Percentiles rank a stretch among this genome's conserved stretches.
These are phyloP conservation scores for Chlorella sp. DNA, from an alignment of 139 green algal species.

Conservation along the genomic window DNA sequence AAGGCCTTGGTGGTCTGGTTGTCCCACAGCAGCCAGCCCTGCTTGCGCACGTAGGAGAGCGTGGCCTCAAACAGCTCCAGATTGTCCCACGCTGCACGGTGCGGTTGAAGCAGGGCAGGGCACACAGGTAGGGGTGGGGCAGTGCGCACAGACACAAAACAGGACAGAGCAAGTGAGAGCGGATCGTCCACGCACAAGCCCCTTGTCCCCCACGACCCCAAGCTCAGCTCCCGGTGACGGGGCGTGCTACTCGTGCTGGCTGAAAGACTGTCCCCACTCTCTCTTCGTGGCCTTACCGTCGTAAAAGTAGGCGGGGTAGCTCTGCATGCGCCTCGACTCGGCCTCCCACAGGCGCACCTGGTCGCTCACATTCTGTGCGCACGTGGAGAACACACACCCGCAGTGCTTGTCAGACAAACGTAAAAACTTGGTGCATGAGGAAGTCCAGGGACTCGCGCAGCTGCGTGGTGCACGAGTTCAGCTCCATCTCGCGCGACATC, in stretches of 20 bases:
- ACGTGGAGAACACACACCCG: background rate
- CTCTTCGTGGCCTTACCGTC: background rate
- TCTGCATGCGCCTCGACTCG: constrained; percentile 43
- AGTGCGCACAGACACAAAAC: no score
- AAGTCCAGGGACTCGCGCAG: no score
- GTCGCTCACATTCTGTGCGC: constrained; percentile 7
- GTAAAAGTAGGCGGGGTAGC: background rate
- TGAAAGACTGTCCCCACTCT: no score
- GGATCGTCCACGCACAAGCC: no score
- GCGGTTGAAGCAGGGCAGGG: no score
- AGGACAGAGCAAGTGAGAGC: no score
- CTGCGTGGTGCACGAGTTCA: no score
- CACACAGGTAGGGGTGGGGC: no score
- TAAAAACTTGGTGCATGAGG: background rate
- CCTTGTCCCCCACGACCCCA: no score
- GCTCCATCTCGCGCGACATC: no score
- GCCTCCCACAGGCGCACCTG: constrained; percentile 62
- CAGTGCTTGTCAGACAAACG: background rate
- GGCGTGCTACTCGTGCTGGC: no score
- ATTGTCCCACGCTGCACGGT: background rate
- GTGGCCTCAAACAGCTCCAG: background rate
- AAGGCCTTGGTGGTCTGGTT: background rate
- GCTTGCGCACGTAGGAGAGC: background rate
- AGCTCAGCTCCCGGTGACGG: no score
- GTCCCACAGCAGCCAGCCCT: background rate